Base-by-base conservation (phyloP, 1,284 basidiomycete species). In the Sporisorium reilianum region DNA sequence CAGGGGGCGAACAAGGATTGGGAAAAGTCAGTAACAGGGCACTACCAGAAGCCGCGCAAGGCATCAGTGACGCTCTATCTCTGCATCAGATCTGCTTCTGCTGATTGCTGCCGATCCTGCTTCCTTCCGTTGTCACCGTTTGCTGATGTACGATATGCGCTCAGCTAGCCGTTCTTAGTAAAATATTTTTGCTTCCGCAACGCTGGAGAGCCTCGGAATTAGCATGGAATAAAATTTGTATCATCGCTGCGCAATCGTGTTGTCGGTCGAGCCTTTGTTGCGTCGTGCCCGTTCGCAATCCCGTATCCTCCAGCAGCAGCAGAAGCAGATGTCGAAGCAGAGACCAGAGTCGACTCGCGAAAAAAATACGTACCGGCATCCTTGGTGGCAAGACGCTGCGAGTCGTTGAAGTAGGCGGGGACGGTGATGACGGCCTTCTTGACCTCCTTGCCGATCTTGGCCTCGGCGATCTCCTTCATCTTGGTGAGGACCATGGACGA, bases 401-500 rank as follows among this genome's bases (percentile, higher is more conserved):
- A 89, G 87, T 90, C 89, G 87, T 90, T 90, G 87, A 90, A 90
- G 88, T 90, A 90, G 80, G 89, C 89, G 73, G 89, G 89, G 81
- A 90, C 89, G 91, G 89, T 90, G 83, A 90, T 87, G 79, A 90
- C 89, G 75, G 89, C 89, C 87, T 90, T 89, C 86, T 87, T 88
- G 86, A 90, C 89, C 65, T 87, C 87, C 87, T 88, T 89, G 81
- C 89, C 88, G 72, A 89, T 87, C 86, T 90, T 89, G 82, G 89
- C 88, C 86, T 90, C 89, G 58, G 89, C 88, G 81, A 88, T 89
- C 86, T 90, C 96, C 90, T 96, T 98, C 94, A 99, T 97, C 89
- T 98, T 99, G 82, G 89, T 89, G 81, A 99, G 91, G 80, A 99
- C 95, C 96, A 99, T 98, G 78, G 96, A 91, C 20, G 96, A 98